Base-by-base conservation (phyloP, 2,329 filamentous ascomycete genomes). In the Cadophora malorum region DNA sequence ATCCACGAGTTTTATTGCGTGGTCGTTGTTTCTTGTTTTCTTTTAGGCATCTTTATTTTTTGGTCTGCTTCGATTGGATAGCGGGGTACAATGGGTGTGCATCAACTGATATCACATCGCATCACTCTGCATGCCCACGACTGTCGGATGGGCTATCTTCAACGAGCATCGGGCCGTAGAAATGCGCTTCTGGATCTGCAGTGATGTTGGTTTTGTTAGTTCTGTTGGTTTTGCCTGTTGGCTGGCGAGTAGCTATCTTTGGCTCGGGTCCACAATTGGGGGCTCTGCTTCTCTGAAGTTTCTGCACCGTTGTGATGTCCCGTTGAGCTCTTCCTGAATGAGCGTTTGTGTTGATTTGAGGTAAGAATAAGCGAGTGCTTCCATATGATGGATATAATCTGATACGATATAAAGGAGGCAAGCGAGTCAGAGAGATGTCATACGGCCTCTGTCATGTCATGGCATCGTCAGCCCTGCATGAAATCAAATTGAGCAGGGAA, bases 391-490 rank as follows among this genome's bases (percentile, higher is more conserved):
- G 35, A 19, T 12, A 16, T 21, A 9, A 41, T 19, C 14, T 59
- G 35, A 41, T 59, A 19, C 45, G 45, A 49, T 49, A 28, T 28
- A 5, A 28, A 21, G 19, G 35, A 12, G 14, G 21, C 7, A 21
- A 19, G 12, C 23, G 35, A 38, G 35, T 55, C 9, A 45, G 35
- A 45, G n/a, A 45, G 5, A 45, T 59, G 9, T 45, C 56, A 59
- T 59, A 49, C n/a, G 41, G 14, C 10, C 16, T 21, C 45, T 49
- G 5, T 25, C n/a, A 59, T 45, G 35, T 14, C 33, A 28, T 41
- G 62, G 62, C 16, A 52, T 56, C 50, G 62, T 64, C 62, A 64
- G 62, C 50, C 62, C 35, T 64, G 62, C 62, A 47, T 64, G 5
- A 25, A 5, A 25, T 16, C 49, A 49, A n/a, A 1, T 49, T 21